Conservation (phyloP, 495 filamentous ascomycete genomes). For the Neurospora terricola region DNA sequence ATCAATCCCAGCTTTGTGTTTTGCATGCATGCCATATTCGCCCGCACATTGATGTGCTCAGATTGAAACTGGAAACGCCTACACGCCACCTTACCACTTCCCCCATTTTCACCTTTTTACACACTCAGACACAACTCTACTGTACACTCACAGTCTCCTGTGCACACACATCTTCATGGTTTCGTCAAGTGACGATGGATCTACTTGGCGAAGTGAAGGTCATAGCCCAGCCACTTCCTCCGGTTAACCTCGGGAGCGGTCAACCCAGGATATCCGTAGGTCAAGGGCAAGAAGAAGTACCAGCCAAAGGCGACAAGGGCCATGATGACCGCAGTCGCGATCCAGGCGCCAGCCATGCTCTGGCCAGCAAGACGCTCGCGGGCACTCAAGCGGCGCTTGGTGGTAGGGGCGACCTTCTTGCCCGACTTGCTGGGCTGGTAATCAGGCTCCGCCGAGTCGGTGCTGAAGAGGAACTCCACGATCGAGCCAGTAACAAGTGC, state of each 20-base stretch:
- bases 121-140: background rate
- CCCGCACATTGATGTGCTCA: background rate
- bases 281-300: slow-evolving; percentile 88
- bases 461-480: slow-evolving; percentile 91
- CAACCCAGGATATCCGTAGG: slow-evolving; percentile 91
- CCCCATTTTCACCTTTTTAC: background rate
- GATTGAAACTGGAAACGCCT: background rate
- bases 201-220: slow-evolving; percentile 98
- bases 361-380: slow-evolving; percentile 72
- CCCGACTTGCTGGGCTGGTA: slow-evolving; percentile 39
- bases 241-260: slow-evolving; percentile 67
- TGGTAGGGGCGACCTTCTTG: slow-evolving; percentile 35
- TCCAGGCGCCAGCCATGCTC: slow-evolving; percentile 69
- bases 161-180: background rate
- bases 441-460: slow-evolving; percentile 57
- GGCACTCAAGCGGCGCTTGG: slow-evolving; percentile 52
- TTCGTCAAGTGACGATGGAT: background rate
- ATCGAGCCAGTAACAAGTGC: slow-evolving; percentile 92
- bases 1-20: background rate
- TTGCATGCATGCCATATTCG: background rate
- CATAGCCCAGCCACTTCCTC: slow-evolving; percentile 93
- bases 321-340: slow-evolving; percentile 61
- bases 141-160: background rate
- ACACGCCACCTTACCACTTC: background rate
- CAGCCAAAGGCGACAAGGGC: slow-evolving; percentile 64